These are phyloP conservation scores for Biscutella laevigata DNA, from an alignment of 441 rosid genomes.

Conservation along the genomic window DNA sequence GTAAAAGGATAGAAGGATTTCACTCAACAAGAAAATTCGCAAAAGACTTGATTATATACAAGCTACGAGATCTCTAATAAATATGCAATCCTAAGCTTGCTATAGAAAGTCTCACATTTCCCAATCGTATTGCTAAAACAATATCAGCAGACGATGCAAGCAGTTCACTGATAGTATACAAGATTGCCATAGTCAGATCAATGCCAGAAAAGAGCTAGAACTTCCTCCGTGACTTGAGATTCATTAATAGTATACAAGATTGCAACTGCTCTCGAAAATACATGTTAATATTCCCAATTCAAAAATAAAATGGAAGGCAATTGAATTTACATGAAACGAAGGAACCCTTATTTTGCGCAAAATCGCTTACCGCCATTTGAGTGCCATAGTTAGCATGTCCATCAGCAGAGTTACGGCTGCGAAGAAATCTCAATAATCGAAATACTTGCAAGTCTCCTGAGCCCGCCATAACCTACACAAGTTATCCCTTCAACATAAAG, in stretches of 20 bases:
- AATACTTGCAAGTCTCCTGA: conserved; percentile 86
- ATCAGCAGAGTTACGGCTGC: conserved; percentile 65
- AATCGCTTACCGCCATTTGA: conserved; percentile 78
- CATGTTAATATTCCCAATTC: neutral
- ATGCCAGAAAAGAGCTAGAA: neutral
- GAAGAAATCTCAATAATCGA: conserved; percentile 81
- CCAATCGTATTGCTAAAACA: neutral
- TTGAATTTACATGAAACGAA: conserved; percentile 1
- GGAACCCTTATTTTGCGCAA: conserved; percentile 3
- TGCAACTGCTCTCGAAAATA: neutral
- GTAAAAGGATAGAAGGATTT: neutral
- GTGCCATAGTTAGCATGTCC: conserved; percentile 89
- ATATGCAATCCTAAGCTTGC: conserved; percentile 7
- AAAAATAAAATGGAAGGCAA: neutral
- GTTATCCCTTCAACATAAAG: conserved; percentile 1
- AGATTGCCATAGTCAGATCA: conserved; percentile 1
- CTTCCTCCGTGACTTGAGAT: neutral
- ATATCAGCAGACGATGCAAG: conserved; percentile 8
- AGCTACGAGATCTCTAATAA: conserved; percentile 2
- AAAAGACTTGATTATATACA: neutral
- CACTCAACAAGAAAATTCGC: neutral
- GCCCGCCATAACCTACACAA: conserved; percentile 90
- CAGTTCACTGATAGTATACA: neutral
- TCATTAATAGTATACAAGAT: neutral
- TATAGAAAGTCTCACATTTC: conserved; percentile 2